Percentiles rank a stretch among this genome's conserved stretches.
phyloP scores from a whole-genome alignment of 169 alveolate species.

The Plasmodium relictum region DNA sequence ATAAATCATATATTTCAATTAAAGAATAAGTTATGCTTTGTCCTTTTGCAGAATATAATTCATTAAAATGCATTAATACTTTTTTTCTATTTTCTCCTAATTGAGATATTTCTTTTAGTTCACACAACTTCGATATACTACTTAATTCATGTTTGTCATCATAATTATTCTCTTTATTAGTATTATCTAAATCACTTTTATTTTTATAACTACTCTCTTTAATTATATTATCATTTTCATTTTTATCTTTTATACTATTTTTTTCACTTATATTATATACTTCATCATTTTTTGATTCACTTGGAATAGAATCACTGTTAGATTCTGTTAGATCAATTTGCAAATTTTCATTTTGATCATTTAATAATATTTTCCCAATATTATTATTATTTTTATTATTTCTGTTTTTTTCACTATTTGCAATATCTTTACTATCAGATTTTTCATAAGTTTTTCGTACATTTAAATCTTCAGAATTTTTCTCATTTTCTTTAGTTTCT shows the following conservation, averaged over 20 bases:
- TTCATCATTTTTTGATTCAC: background rate
- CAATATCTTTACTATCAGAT: too few species aligned
- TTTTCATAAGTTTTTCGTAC: too few species aligned
- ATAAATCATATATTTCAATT: conserved; percentile 17
- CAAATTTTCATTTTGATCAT: too few species aligned
- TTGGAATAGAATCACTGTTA: too few species aligned
- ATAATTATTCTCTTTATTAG: background rate
- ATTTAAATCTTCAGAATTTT: too few species aligned
- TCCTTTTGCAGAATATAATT: conserved; percentile 43
- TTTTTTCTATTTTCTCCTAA: conserved; percentile 33
- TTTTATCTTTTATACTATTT: background rate
- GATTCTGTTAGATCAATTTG: too few species aligned
- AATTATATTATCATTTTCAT: background rate
- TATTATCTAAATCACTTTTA: background rate
- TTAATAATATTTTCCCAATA: too few species aligned
- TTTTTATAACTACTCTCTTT: background rate
- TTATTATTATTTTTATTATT: too few species aligned
- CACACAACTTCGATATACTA: conserved; percentile 13
- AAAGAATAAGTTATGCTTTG: conserved; percentile 25
- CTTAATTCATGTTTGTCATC: background rate
- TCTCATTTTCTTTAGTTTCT: too few species aligned
- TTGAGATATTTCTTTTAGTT: conserved; percentile 36
- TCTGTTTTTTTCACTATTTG: too few species aligned
- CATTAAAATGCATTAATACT: conserved; percentile 13
- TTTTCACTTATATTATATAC: background rate